These are phyloP conservation scores for Articulospora tetracladia DNA, from an alignment of 495 filamentous ascomycete genomes.

Conservation along the genomic window DNA sequence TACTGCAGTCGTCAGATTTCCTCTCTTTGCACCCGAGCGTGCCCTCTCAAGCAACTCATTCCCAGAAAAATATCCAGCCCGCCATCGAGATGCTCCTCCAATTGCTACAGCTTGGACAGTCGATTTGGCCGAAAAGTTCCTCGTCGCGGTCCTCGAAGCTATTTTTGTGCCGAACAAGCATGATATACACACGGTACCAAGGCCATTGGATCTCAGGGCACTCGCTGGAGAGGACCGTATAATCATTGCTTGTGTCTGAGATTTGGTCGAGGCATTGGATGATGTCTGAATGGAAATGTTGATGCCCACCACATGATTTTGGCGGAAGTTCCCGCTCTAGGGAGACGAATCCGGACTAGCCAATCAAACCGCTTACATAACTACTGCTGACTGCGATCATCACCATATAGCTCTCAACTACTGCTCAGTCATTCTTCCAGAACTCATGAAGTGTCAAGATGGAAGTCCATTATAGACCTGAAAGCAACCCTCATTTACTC, in stretches of 20 bases:
- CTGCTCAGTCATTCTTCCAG: not conserved
- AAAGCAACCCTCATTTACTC: too few relatives aligned
- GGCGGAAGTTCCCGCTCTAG: not conserved
- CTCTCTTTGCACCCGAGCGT: slow-evolving; percentile 11
- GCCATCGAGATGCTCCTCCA: slow-evolving; percentile 10
- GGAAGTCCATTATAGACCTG: too few relatives aligned
- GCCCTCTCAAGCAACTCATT: slow-evolving; percentile 22
- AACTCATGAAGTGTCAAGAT: too few relatives aligned
- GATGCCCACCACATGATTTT: slow-evolving; percentile 4
- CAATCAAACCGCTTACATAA: not conserved
- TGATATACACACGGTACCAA: slow-evolving; percentile 20
- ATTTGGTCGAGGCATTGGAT: slow-evolving; percentile 10
- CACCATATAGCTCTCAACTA: too few relatives aligned
- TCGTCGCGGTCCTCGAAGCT: slow-evolving; percentile 2
- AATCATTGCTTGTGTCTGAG: slow-evolving; percentile 24
- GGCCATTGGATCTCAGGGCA: slow-evolving; percentile 20
- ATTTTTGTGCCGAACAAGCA: slow-evolving; percentile 10
- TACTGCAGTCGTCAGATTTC: slow-evolving; percentile 13
- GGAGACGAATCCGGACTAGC: not conserved
- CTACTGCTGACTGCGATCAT: not conserved
- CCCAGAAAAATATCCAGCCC: slow-evolving; percentile 23
- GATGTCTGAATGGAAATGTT: not conserved
- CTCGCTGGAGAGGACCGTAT: slow-evolving; percentile 22
- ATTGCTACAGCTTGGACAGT: slow-evolving; percentile 11
- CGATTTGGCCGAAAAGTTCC: slow-evolving; percentile 19